These are phyloP conservation scores for Sugiyamaella chiloensis DNA, from an alignment of 805 yeast genomes.

Conservation along the genomic window DNA sequence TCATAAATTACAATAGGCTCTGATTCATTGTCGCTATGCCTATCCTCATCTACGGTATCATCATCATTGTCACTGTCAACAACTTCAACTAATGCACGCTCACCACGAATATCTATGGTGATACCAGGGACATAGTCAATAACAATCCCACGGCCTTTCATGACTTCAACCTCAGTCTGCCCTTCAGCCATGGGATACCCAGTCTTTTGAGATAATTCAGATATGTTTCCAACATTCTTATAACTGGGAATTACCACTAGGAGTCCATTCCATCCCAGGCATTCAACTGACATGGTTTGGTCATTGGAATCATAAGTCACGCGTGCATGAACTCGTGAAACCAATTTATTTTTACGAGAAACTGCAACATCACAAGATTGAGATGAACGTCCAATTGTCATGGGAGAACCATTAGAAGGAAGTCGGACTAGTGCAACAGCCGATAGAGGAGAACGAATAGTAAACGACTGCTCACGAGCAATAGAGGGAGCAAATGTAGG, in stretches of 20 bases:
- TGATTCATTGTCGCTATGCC: neutral
- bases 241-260: slow-evolving; percentile 58
- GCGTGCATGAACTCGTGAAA: slow-evolving; percentile 65
- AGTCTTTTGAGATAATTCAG: neutral
- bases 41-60: slow-evolving; percentile 41
- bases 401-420: slow-evolving; percentile 36
- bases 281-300: slow-evolving; percentile 50
- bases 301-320: slow-evolving; percentile 42
- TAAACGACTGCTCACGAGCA: slow-evolving; percentile 15
- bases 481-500: slow-evolving; percentile 13
- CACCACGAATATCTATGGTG: slow-evolving; percentile 69
- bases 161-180: slow-evolving; percentile 46
- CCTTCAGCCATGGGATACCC: slow-evolving; percentile 21
- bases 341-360: slow-evolving; percentile 48
- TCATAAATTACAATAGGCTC: neutral
- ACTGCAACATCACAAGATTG: slow-evolving; percentile 51
- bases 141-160: slow-evolving; percentile 58
- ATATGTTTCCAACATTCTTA: slow-evolving; percentile 1
- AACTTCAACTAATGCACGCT: slow-evolving; percentile 51
- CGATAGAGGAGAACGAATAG: slow-evolving; percentile 36
- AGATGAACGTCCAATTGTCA: slow-evolving; percentile 68
- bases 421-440: slow-evolving; percentile 41
- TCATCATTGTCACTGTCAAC: slow-evolving; percentile 43
- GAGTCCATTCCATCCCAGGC: slow-evolving; percentile 83
- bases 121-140: slow-evolving; percentile 64